A percentile compares a stretch with the other conserved stretches of the same genome.
phyloP scores from a whole-genome alignment of 139 green algal genomes.

The Coelastrella sp. region DNA sequence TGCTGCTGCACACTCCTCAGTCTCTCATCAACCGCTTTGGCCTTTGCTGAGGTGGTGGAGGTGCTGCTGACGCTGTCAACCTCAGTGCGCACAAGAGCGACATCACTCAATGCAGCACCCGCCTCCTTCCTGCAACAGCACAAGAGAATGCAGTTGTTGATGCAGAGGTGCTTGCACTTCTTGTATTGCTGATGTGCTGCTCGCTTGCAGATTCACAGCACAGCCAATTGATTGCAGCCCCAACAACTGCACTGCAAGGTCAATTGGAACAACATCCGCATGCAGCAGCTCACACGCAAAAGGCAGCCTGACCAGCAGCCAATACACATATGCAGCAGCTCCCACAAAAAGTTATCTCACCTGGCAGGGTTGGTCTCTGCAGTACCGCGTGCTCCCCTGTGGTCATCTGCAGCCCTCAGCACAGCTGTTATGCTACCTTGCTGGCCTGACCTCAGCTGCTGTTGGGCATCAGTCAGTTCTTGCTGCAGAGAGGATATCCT shows the following conservation, averaged over 20 bases:
- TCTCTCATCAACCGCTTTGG: background rate
- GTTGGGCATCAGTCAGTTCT: background rate
- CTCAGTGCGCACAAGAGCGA: background rate
- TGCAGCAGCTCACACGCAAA: too few relatives aligned
- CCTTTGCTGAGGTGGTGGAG: background rate
- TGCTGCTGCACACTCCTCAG: background rate
- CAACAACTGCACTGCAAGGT: too few relatives aligned
- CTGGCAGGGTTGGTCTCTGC: background rate
- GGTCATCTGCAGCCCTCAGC: background rate
- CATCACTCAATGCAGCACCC: background rate
- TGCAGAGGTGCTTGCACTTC: too few relatives aligned
- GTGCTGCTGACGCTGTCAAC: background rate
- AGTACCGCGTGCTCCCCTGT: background rate
- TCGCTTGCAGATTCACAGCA: too few relatives aligned
- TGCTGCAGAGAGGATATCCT: background rate
- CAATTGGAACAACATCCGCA: too few relatives aligned
- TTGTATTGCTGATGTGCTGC: too few relatives aligned
- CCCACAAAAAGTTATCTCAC: background rate
- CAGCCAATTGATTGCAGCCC: too few relatives aligned
- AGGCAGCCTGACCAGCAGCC: too few relatives aligned
- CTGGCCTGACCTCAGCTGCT: background rate
- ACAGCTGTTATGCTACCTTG: background rate
- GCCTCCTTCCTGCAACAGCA: background rate
- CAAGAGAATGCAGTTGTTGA: too few relatives aligned
- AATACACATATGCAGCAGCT: too few relatives aligned